Conservation (phyloP, 495 filamentous ascomycete genomes). For the Aspergillus nanangensis region DNA sequence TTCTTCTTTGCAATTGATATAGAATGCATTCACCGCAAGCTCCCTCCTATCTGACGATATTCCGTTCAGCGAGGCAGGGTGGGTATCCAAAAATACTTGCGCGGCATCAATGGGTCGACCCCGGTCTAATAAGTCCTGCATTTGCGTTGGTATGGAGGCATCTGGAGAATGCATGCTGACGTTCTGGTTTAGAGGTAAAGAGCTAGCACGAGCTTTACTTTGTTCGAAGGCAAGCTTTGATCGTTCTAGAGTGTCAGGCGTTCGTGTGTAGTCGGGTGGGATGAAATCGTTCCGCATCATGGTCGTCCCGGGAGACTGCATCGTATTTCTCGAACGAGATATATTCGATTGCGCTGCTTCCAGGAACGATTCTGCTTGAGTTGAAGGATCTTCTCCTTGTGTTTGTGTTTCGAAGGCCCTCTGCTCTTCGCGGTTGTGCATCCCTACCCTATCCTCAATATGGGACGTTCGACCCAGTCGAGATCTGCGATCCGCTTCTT, state of each 20-base stretch:
- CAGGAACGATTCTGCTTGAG: not conserved
- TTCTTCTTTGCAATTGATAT: slow-evolving; percentile 32
- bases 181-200: not conserved
- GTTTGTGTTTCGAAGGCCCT: not conserved
- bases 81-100: slow-evolving; percentile 31
- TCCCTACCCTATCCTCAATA: not conserved
- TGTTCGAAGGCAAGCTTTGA: slow-evolving; percentile 2
- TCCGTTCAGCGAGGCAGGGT: slow-evolving; percentile 9
- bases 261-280: not conserved
- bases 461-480: not conserved
- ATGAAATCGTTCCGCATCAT: not conserved
- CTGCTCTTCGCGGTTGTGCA: not conserved
- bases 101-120: slow-evolving; percentile 34
- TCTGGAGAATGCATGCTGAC: not conserved
- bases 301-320: not conserved
- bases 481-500: slow-evolving; percentile 18
- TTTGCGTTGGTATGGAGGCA: slow-evolving; percentile 1
- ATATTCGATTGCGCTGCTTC: not conserved
- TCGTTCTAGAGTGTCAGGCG: not conserved
- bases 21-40: slow-evolving; percentile 28
- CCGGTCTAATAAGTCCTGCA: slow-evolving; percentile 15
- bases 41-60: slow-evolving; percentile 29
- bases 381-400: not conserved
- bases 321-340: not conserved
- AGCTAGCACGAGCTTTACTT: not conserved